Conservation (phyloP, 176 grass and related monocot species). For the bread wheat (Triticum aestivum) region IWGSC_CS_RefSeq_v2.1 NC_057811.1:482338219-482338718, state of each 20-base stretch:
- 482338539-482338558: background rate
- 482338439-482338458: too few species aligned
- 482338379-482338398: slow-evolving; percentile 80
- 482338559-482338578: background rate
- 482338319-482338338: slow-evolving; percentile 29
- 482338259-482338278: background rate
- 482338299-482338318: slow-evolving; percentile 24
- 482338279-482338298: slow-evolving; percentile 5
- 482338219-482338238: background rate
- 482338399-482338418: slow-evolving; percentile 76
- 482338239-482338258: slow-evolving; percentile 12
- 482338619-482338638: background rate
- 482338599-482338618: background rate
- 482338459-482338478: background rate
- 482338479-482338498: background rate
- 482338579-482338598: background rate
- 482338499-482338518: background rate
- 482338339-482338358: slow-evolving; percentile 44
- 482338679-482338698: background rate
- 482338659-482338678: background rate
- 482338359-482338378: slow-evolving; percentile 41
- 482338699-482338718: background rate
- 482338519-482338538: background rate
- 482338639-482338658: background rate
- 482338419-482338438: slow-evolving; percentile 33